Conservation (phyloP, 2,329 filamentous ascomycete species). For the Diaporthe eres region DNA sequence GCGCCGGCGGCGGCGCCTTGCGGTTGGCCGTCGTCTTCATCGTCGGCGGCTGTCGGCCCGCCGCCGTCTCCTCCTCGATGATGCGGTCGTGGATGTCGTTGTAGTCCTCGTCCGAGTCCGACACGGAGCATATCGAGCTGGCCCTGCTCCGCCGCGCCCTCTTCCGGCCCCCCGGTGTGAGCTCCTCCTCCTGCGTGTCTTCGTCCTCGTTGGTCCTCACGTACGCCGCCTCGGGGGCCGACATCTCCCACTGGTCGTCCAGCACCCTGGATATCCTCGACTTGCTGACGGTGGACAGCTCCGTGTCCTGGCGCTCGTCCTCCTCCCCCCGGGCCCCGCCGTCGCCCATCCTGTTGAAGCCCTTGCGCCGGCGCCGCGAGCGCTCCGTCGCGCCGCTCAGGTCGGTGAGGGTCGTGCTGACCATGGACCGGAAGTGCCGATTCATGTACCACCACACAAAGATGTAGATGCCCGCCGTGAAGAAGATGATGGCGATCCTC, state of each 20-base stretch:
- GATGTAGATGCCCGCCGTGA: constrained; percentile 57
- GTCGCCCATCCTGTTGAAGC: constrained; percentile 29
- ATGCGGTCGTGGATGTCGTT: constrained; percentile 24
- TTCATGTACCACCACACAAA: constrained; percentile 57
- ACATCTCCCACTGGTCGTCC: constrained; percentile 35
- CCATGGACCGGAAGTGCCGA: constrained; percentile 44
- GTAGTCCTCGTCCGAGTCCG: constrained; percentile 17
- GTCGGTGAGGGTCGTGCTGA: constrained; percentile 22
- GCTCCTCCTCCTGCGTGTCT: constrained; percentile 8
- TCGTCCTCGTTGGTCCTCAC: constrained; percentile 21
- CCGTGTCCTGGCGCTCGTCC: constrained; percentile 3
- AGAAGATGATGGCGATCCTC: constrained; percentile 59
- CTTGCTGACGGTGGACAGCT: constrained; percentile 31
- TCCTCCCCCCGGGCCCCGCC: not conserved
- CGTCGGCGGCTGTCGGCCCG: not conserved
- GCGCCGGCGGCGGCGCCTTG: constrained; percentile 29
- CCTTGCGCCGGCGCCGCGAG: constrained; percentile 20
- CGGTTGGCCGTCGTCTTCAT: constrained; percentile 27
- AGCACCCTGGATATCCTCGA: constrained; percentile 32
- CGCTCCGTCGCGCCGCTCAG: constrained; percentile 16
- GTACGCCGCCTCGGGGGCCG: constrained; percentile 34
- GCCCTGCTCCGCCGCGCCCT: not conserved
- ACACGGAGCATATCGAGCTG: constrained; percentile 6
- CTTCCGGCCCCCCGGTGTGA: not conserved
- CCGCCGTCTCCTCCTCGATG: constrained; percentile 13